Percentiles rank a stretch among this genome's conserved stretches.
These are phyloP conservation scores for Desmodesmus armatus DNA, from an alignment of 139 green algal species.

Conservation along the genomic window DNA sequence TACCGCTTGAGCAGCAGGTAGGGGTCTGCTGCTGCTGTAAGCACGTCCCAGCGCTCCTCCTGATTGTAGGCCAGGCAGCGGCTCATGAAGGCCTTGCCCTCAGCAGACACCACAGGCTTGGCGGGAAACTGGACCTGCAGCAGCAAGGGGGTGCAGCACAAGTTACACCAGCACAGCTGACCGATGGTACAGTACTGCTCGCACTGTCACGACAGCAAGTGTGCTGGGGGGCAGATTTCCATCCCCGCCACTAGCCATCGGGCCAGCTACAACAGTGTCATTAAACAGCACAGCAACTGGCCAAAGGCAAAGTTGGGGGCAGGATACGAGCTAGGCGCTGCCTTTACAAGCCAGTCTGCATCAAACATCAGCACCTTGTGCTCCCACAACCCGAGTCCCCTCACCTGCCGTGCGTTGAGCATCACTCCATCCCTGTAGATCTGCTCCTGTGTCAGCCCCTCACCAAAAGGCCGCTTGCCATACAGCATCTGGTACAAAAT, in stretches of 20 bases:
- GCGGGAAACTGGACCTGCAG: constrained; percentile 59
- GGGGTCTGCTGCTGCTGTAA: constrained; percentile 71
- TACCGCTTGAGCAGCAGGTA: constrained; percentile 73
- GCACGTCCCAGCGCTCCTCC: constrained; percentile 75
- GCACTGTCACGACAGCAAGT: no score
- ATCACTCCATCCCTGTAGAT: constrained; percentile 88
- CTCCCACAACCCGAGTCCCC: no score
- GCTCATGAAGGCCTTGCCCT: constrained; percentile 89
- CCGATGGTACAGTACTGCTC: neutral
- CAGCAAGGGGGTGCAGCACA: neutral
- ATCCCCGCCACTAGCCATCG: no score
- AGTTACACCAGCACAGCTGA: neutral
- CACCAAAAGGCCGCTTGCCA: constrained; percentile 87
- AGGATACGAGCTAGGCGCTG: neutral
- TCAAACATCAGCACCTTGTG: neutral
- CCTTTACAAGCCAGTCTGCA: no score
- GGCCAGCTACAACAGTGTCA: no score
- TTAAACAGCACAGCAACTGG: no score
- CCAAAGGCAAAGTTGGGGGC: neutral
- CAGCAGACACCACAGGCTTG: constrained; percentile 81
- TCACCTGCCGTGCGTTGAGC: constrained; percentile 69
- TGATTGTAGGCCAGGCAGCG: constrained; percentile 77
- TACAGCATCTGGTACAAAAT: constrained; percentile 98
- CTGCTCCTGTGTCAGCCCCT: constrained; percentile 81
- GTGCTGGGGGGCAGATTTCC: no score